Evolutionary conservation across 2,329 filamentous ascomycete genomes (phyloP), one percentile per base, ranked within the genome.

Genomic region (Alternaria panax): DNA sequence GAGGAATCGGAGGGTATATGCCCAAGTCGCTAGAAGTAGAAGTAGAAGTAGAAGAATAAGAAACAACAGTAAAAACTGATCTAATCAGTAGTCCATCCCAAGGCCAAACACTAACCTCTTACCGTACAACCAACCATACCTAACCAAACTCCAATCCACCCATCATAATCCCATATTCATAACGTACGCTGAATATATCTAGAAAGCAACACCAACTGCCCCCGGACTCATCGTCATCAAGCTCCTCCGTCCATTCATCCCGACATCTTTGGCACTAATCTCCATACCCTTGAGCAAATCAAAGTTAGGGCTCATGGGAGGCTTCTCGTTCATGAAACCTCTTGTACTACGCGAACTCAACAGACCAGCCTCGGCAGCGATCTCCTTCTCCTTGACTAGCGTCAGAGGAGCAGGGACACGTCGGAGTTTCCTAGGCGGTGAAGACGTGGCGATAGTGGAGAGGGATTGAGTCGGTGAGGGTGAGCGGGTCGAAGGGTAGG

Each of bases 131-230:
- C 32, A 16, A 18, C 38, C 38, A n/a, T 41, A 16, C 16, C 30
- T 9, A 18, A 25, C n/a, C 25, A 34, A 36, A 50, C 16, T 27
- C 24, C 24, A 2, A 22, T 12, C 18, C 36, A 40, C 5, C 36
- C 11, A 40, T 40, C 36, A 24, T 47, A 34, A 34, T 9, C 32
- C 18, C 20, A 34, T 43, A 4, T 3, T 47, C 25, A 27, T 28
- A 42, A 14, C 38, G 22, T 12, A 22, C 38, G 18, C 18, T n/a
- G 11, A 14, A 41, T 7, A 11, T 5, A 24, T 34, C 55, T 69
- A 78, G 55, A 77, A 77, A 2, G 75, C 75, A n/a, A 78, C 67
- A 22, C 75, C 75, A 25, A 77, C 75, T 0, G 69, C 70, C 7
- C 54, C 55, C 2, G 68, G 64, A 36, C 65, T 71, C 25, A 55